Conservation (phyloP, 768 basidiomycete species). For the Tylopilus sp. region DNA sequence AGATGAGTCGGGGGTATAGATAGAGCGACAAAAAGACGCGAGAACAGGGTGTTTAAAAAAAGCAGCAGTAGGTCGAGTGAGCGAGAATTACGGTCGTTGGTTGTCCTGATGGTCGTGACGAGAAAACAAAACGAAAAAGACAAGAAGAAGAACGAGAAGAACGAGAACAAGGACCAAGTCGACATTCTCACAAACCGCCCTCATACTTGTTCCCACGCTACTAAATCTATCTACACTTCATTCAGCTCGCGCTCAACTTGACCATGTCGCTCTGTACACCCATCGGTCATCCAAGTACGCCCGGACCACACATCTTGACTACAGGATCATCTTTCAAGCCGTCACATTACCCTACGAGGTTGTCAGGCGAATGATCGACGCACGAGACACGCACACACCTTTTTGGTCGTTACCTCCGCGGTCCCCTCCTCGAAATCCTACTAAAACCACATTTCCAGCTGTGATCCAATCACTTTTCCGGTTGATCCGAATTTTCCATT, state of each 20-base stretch:
- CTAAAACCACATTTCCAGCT: conserved; percentile 41
- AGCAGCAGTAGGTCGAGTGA: conserved; percentile 2
- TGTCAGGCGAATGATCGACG: background rate
- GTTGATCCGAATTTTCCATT: conserved; percentile 18
- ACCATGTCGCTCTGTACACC: conserved; percentile 44
- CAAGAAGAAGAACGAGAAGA: conserved; percentile 10
- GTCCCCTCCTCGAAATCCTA: conserved; percentile 38
- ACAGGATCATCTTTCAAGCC: conserved; percentile 46
- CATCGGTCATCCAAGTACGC: background rate
- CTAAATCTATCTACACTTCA: conserved; percentile 25
- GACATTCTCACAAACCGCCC: no score
- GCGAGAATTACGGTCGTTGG: conserved; percentile 12
- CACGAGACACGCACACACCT: conserved; percentile 26
- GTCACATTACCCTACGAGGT: conserved; percentile 39
- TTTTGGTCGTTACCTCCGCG: conserved; percentile 43
- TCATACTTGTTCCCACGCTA: conserved; percentile 29
- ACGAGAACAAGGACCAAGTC: conserved; percentile 7
- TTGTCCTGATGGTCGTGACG: conserved; percentile 28
- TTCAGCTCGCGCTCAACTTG: conserved; percentile 49
- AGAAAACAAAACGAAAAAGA: conserved; percentile 12
- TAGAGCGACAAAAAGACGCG: conserved; percentile 8
- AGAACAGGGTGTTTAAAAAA: conserved; percentile 10
- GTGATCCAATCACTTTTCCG: conserved; percentile 14
- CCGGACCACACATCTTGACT: conserved; percentile 35
- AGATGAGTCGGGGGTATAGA: conserved; percentile 25